Base-by-base conservation (phyloP, 2,329 filamentous ascomycete species). In the Basipetospora chlamydospora region DNA sequence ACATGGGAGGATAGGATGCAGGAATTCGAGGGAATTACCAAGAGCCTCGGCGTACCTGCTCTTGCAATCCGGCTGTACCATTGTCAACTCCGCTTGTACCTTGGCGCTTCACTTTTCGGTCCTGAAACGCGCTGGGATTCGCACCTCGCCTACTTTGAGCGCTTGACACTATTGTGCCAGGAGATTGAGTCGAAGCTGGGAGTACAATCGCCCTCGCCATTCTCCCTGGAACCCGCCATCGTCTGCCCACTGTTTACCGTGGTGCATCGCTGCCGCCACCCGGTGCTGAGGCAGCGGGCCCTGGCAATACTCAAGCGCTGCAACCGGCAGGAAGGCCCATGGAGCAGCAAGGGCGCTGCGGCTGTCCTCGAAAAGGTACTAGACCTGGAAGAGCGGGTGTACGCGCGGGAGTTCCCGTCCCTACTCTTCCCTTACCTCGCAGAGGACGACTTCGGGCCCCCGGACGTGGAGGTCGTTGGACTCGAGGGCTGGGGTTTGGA, bases 81-180 rank as follows among this genome's bases (percentile, higher is more conserved):
- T 34, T 39, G 47, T 3, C 20, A 48, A 3, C 28, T 53, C 2
- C 44, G 46, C 1, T 26, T 47, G 3, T 20, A 45, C 2, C 11
- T 56, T 0, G 37, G 34, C 4, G 49, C 38, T 0, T 43, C 42
- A 3, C 29, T 41, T 2, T 45, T 44, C 6, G 49, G 50, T 0
- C 46, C 45, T 2, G 53, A 58, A 37, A 38, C 39, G 2, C 41
- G 47, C 17, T 57, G 46, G 45, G 56, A 58, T 22, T n/a, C 16
- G 7, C 37, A 40, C 3, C n/a, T 33, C 12, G 28, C 30, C 12
- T 26, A 15, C 25, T 50, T 49, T n/a, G 41, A 44, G 28, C 40
- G 42, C 12, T 33, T 45, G 4, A 17, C 49, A 8, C 32, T 28
- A 5, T 16, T 47, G 2, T 39, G 39, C 15, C 38, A 35, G 12